These are phyloP conservation scores for Hyparrhenia diplandra DNA, from an alignment of 176 grass and related monocot genomes.

Conservation along the genomic window DNA sequence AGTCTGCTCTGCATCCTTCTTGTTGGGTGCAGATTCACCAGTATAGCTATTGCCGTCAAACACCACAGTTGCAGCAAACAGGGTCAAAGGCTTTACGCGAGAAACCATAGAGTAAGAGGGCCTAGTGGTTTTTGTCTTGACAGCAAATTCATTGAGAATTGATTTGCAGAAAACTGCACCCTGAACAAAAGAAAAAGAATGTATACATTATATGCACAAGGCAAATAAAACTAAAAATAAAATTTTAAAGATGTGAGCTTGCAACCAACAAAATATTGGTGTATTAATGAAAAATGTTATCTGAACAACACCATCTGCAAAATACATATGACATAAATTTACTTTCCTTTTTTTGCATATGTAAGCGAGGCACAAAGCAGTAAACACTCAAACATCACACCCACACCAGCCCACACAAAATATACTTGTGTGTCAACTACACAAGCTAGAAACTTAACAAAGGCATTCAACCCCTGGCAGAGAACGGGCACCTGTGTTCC, in stretches of 20 bases:
- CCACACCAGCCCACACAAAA: background rate
- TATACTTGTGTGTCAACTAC: background rate
- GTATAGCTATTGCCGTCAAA: conserved; percentile 46
- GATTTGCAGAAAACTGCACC: conserved; percentile 46
- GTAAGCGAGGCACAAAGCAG: background rate
- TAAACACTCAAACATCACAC: background rate
- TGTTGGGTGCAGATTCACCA: conserved; percentile 43
- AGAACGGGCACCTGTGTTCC: background rate
- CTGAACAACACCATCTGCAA: background rate
- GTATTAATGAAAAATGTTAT: background rate
- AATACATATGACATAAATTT: background rate
- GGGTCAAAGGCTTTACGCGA: background rate
- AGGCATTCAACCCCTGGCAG: background rate
- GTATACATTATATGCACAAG: conserved; percentile 2
- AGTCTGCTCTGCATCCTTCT: conserved; percentile 71
- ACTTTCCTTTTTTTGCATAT: no score
- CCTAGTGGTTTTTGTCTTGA: conserved; percentile 26
- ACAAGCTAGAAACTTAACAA: background rate
- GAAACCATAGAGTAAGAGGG: conserved; percentile 35
- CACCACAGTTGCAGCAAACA: conserved; percentile 41
- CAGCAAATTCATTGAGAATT: conserved; percentile 66
- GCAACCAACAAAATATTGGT: background rate
- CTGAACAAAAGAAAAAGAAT: conserved; percentile 26
- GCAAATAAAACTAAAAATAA: background rate
- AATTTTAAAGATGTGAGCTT: background rate